These are phyloP conservation scores for Fusarium redolens DNA, from an alignment of 2,329 filamentous ascomycete genomes.

Conservation along the genomic window DNA sequence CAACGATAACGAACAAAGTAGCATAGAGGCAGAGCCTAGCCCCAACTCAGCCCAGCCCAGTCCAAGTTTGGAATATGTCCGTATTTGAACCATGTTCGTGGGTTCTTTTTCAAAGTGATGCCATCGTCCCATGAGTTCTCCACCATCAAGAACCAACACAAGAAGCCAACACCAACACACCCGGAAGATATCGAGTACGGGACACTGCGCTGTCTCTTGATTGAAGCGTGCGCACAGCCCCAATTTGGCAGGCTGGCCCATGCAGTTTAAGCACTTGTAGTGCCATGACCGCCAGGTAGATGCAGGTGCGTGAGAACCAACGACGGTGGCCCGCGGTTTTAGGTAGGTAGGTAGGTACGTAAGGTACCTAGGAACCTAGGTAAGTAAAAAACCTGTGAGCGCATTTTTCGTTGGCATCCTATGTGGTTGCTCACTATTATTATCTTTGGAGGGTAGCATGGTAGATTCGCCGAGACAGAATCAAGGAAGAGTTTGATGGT, in stretches of 20 bases:
- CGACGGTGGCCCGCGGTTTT: background rate
- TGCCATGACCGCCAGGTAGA: conserved; percentile 9
- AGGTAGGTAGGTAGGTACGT: background rate
- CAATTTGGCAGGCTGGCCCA: conserved; percentile 25
- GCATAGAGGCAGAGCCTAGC: background rate
- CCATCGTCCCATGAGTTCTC: conserved; percentile 37
- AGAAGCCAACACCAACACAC: conserved; percentile 38
- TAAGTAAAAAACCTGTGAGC: background rate
- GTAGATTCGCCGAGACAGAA: conserved; percentile 9
- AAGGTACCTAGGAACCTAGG: background rate
- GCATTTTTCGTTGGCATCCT: background rate
- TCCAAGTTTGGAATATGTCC: conserved; percentile 4
- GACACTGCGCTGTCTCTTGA: background rate
- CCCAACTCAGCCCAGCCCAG: background rate
- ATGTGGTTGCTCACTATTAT: background rate
- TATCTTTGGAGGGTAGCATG: background rate
- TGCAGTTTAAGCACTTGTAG: conserved; percentile 7
- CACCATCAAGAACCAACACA: conserved; percentile 33
- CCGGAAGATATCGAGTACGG: conserved; percentile 19
- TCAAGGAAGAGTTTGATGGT: background rate
- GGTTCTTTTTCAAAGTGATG: conserved; percentile 19
- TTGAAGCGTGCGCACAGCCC: conserved; percentile 29
- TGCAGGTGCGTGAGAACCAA: conserved; percentile 11
- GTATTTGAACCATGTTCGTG: conserved; percentile 19
- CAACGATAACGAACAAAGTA: conserved; percentile 5